Base-by-base conservation (phyloP, 805 yeast species). In the Candida sanyiensis region DNA sequence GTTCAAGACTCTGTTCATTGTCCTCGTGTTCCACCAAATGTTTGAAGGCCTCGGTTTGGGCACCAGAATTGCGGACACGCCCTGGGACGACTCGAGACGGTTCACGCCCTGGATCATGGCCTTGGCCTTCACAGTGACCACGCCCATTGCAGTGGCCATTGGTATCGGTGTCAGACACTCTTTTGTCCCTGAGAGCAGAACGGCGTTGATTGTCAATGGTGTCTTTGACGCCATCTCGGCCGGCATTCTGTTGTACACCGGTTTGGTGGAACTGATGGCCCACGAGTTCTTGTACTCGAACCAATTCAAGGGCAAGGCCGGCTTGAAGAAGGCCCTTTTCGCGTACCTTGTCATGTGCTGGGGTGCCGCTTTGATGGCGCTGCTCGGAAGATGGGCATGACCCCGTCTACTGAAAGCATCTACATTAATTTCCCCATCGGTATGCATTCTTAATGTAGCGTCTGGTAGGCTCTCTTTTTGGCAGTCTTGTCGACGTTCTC, bases 21-120 rank as follows among this genome's bases (percentile, higher is more conserved):
- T 73, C n/a, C 47, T 72, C 31, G 73, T 79, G 5, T 77, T 76
- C 68, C 88, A 86, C 57, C 95, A 85, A 61, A 68, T 79, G 67
- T 85, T 85, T 54, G 95, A 85, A 63, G 95, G 95, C 35, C 67
- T 86, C 35, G 95, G 95, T 43, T 66, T 86, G 47, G 95, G 95
- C 18, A 72, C 90, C 7, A 74, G 95, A 59, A 67, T 83, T 26
- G 82, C 87, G 1, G 69, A 68, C 22, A 67, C 75, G 1, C 51
- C 62, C 22, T 56, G 59, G 59, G 56, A 60, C 25, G 36, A 50
- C 7, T 26, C 44, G 15, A 64, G 59, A 49, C 63, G 67, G 46
- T 62, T 52, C 47, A 71, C 80, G 1, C 86, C 86, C 13, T 75
- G 80, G 75, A n/a, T 73, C 0, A 58, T 75, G 45, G 73, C 73